phyloP scores from a whole-genome alignment of 345 rosid genomes.

The Brassica napus region Da-Ae NC_063436.1:4610501-4611000 shows the following conservation, averaged over 20 bases:
- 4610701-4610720: slow-evolving; percentile 52
- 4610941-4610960: slow-evolving; percentile 40
- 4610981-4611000: background rate
- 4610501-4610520: slow-evolving; percentile 38
- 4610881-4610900: slow-evolving; percentile 74
- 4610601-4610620: slow-evolving; percentile 54
- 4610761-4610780: slow-evolving; percentile 86
- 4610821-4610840: slow-evolving; percentile 77
- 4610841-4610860: slow-evolving; percentile 75
- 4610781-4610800: slow-evolving; percentile 59
- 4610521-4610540: slow-evolving; percentile 47
- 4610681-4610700: slow-evolving; percentile 60
- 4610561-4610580: slow-evolving; percentile 50
- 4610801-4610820: slow-evolving; percentile 52
- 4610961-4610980: background rate
- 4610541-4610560: slow-evolving; percentile 48
- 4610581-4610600: slow-evolving; percentile 78
- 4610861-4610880: slow-evolving; percentile 55
- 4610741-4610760: slow-evolving; percentile 60
- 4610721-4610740: slow-evolving; percentile 57
- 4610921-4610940: slow-evolving; percentile 64
- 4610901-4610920: slow-evolving; percentile 82
- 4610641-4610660: slow-evolving; percentile 71
- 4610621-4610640: slow-evolving; percentile 84
- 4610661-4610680: slow-evolving; percentile 72